These are phyloP conservation scores for Bidens hawaiensis DNA, from an alignment of 140 eudicot species.

Conservation along the genomic window DNA sequence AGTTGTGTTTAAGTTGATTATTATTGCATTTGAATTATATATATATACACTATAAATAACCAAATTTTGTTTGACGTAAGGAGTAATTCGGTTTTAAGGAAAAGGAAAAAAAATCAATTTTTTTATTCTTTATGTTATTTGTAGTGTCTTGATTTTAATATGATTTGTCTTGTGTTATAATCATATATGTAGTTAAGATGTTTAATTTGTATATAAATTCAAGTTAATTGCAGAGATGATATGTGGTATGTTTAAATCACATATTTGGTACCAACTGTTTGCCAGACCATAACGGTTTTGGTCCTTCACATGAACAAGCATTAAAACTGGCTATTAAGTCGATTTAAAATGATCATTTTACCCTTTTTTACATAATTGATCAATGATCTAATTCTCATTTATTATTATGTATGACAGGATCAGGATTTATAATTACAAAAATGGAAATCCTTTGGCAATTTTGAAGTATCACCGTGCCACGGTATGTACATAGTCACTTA, in stretches of 20 bases:
- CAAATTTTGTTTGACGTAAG: background rate
- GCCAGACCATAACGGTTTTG: background rate
- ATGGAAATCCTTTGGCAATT: constrained; percentile 81
- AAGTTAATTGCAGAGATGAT: background rate
- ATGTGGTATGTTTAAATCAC: background rate
- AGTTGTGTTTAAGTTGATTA: background rate
- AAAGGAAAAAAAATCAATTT: background rate
- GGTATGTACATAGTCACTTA: constrained; percentile 32
- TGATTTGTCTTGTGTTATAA: background rate
- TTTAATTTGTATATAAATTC: background rate
- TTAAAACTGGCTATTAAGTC: too few relatives aligned
- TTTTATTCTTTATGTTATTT: background rate
- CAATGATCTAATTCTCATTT: background rate
- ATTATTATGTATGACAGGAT: constrained; percentile 43
- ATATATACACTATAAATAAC: background rate
- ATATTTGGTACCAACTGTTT: background rate
- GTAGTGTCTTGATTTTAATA: background rate
- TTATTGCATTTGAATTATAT: background rate
- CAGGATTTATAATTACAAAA: constrained; percentile 72
- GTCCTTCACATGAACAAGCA: too few relatives aligned
- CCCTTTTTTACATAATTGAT: too few relatives aligned
- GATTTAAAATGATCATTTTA: too few relatives aligned
- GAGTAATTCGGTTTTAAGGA: background rate
- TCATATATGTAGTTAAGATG: background rate
- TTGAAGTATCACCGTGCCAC: constrained; percentile 72